Percentiles rank a stretch among this genome's conserved stretches.
phyloP scores from a whole-genome alignment of 1,284 basidiomycete species.

The Pyrrhoderma lamaoense region DNA sequence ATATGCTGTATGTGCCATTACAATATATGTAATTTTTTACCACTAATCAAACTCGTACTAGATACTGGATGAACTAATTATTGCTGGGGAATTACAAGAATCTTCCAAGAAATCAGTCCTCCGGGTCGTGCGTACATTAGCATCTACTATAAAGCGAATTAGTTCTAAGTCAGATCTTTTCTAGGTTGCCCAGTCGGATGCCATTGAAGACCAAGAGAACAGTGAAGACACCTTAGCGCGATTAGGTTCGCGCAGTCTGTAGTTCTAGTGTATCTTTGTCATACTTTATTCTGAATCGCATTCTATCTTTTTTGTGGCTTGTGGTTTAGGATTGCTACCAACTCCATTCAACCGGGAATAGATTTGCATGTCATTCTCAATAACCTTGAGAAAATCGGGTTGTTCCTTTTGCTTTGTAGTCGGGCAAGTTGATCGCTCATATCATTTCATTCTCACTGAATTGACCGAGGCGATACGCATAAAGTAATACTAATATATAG shows the following conservation, averaged over 20 bases:
- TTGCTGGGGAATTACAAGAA: conserved; percentile 96
- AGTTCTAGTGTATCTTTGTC: conserved; percentile 4
- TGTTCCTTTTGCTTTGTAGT: no score
- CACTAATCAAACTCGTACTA: conserved; percentile 27
- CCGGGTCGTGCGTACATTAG: conserved; percentile 53
- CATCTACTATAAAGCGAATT: neutral
- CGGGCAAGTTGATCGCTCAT: no score
- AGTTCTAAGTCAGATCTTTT: no score
- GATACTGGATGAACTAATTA: conserved; percentile 97
- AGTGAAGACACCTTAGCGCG: conserved; percentile 72
- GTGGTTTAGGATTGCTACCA: no score
- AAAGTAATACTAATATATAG: no score
- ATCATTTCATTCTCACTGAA: no score
- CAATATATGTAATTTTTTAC: neutral
- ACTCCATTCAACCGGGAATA: no score
- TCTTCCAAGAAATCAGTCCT: conserved; percentile 98
- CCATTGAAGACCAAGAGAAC: conserved; percentile 74
- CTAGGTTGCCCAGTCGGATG: conserved; percentile 75
- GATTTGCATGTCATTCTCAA: no score
- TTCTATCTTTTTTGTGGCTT: neutral
- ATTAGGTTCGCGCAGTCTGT: conserved; percentile 45
- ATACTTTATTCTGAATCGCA: neutral
- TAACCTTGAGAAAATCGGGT: no score
- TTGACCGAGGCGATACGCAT: no score
- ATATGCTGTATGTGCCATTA: conserved; percentile 61